These are phyloP conservation scores for Solanum lycopersicoides DNA, from an alignment of 257 asterid species.

Conservation along the genomic window DNA sequence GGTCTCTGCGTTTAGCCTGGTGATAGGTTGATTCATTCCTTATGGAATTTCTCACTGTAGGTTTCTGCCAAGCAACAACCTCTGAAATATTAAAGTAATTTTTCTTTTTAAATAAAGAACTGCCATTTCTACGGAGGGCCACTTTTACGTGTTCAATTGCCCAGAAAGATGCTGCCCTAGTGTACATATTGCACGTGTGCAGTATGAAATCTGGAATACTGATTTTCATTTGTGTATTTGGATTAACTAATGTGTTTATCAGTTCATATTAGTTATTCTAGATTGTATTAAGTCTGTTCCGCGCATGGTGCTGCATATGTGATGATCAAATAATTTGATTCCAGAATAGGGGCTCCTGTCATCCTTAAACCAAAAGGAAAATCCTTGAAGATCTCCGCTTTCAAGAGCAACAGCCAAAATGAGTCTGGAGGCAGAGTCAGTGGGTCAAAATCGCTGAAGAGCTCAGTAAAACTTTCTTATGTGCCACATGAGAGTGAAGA, in stretches of 20 bases:
- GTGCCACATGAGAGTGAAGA: constrained; percentile 60
- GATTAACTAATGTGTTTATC: background rate
- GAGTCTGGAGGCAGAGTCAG: constrained; percentile 49
- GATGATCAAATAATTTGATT: constrained; percentile 17
- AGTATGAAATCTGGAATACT: background rate
- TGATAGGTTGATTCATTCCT: background rate
- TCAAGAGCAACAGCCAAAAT: constrained; percentile 54
- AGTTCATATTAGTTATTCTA: background rate
- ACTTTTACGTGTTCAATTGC: background rate
- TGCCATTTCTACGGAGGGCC: background rate
- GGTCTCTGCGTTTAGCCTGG: background rate
- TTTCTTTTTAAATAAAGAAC: background rate
- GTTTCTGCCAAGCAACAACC: background rate
- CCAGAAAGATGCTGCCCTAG: background rate
- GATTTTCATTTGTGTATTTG: background rate
- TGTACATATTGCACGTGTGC: background rate
- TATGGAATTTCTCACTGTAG: background rate
- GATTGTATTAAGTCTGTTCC: background rate
- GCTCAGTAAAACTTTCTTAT: constrained; percentile 51
- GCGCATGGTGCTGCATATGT: background rate
- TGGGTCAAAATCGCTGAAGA: constrained; percentile 53
- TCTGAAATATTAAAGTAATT: background rate
- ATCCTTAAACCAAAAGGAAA: constrained; percentile 45
- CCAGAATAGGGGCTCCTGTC: constrained; percentile 48
- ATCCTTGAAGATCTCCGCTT: constrained; percentile 58